phyloP scores from a whole-genome alignment of 139 green algal genomes.

The Chlorella sorokiniana region DNA sequence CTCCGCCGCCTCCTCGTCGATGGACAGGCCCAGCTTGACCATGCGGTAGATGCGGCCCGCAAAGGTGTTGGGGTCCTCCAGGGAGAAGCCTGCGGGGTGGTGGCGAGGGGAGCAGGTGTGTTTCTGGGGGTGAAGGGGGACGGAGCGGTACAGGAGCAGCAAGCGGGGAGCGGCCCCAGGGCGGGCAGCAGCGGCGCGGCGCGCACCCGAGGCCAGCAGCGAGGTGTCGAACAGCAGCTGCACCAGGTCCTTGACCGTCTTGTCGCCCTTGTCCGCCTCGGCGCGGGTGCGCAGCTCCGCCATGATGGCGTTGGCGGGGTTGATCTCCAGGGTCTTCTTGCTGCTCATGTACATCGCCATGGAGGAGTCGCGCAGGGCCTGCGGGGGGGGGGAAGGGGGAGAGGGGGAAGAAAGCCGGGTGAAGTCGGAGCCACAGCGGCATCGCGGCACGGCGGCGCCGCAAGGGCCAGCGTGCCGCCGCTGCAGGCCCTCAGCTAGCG shows the following conservation, averaged over 20 bases:
- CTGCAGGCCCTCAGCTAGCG: too few species aligned
- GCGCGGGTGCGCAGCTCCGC: constrained; percentile 60
- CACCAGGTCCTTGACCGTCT: constrained; percentile 99
- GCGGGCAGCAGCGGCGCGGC: neutral
- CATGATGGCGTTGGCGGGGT: constrained; percentile 98
- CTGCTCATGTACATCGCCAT: constrained; percentile 97
- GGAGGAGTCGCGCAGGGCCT: constrained; percentile 93
- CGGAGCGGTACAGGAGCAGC: neutral
- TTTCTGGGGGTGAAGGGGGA: too few species aligned
- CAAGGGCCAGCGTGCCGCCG: too few species aligned
- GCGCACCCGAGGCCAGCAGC: constrained; percentile 88
- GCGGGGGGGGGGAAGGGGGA: neutral
- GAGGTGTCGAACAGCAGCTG: constrained; percentile 98
- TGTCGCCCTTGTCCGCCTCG: constrained; percentile 95
- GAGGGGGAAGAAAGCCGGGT: neutral
- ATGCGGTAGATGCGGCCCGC: constrained; percentile 98
- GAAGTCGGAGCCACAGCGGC: too few species aligned
- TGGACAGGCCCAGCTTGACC: constrained; percentile 98
- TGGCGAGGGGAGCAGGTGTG: neutral
- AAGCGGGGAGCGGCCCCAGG: neutral
- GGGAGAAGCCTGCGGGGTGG: constrained; percentile 76
- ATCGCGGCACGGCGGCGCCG: too few species aligned
- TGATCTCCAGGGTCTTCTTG: constrained; percentile 99
- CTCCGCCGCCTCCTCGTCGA: constrained; percentile 91
- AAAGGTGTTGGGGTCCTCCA: constrained; percentile 99